These are phyloP conservation scores for Zygnema circumcarinatum DNA, from an alignment of 139 green algal species.

Conservation along the genomic window DNA sequence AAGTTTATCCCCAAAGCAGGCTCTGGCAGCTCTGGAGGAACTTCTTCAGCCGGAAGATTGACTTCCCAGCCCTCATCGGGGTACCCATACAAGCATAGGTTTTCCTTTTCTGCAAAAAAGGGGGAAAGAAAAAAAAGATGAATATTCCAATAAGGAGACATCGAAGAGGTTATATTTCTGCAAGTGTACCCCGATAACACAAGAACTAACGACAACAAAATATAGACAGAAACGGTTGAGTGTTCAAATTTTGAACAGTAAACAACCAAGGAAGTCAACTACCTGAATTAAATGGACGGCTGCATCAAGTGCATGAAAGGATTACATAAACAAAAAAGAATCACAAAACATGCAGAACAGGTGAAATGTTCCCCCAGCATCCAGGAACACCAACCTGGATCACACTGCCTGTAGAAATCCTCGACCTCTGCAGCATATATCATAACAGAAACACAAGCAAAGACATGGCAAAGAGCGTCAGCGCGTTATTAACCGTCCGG, in stretches of 20 bases:
- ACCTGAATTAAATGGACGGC: too few species aligned
- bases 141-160: background rate
- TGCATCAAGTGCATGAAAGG: too few species aligned
- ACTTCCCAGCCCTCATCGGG: constrained; percentile 87
- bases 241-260: constrained; percentile 1
- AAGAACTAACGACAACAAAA: constrained; percentile 7
- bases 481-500: too few species aligned
- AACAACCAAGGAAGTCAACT: background rate
- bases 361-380: background rate
- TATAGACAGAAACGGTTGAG: background rate
- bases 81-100: constrained; percentile 95
- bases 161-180: too few species aligned
- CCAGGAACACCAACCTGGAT: constrained; percentile 44
- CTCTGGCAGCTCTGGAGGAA: constrained; percentile 97
- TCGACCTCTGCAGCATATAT: constrained; percentile 49
- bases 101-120: constrained; percentile 82
- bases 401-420: constrained; percentile 53
- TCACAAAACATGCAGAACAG: background rate
- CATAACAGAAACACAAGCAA: too few species aligned
- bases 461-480: too few species aligned
- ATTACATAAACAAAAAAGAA: background rate
- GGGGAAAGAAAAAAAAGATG: constrained; percentile 15
- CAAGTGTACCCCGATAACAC: too few species aligned
- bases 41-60: constrained; percentile 92
- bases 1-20: constrained; percentile 98